Evolutionary conservation across 768 basidiomycete species (phyloP), one percentile per base, ranked within the genome.

Genomic region (Naganishia vaughanmartiniae): DNA sequence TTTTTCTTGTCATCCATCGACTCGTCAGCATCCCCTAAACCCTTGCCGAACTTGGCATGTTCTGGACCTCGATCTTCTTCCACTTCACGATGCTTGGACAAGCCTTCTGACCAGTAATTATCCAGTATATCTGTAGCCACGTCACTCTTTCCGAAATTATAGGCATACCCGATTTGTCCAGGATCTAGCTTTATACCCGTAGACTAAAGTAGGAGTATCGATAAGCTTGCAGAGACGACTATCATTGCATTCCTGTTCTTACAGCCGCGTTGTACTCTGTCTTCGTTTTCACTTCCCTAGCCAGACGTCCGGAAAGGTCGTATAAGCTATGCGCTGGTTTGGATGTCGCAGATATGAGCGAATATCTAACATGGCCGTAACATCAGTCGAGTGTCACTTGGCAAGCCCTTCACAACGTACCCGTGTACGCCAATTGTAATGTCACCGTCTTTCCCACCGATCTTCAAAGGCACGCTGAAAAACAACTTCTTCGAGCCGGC

Each of bases 321-420:
- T 96, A 93, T 76, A 92, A 91, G 77, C 87, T 89, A 79, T 92
- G 90, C 5, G 84, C 66, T 0, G 91, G 90, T 80, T 89, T 94
- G 79, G 86, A 90, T 81, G 94, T 92, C 76, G 93, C 89, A 0
- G 91, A 91, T 19, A 98, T 85, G 54, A 95, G 81, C 11, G 91
- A 89, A 80, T 95, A 99, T 56, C 93, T 96, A 70, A 63, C 33
- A 67, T n/a, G 36, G 54, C n/a, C 10, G 21, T 21, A 42, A 15
- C 5, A 0, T 31, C 1, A 17, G 7, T 0, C 33, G 65, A 0
- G 1, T 1, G 28, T 11, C 4, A 53, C 30, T 15, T 15, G 51
- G n/a, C 19, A 31, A n/a, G n/a, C 19, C 15, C 19, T 26, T 11
- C 2, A 17, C 0, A 19, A 54, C 76, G 70, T 63, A 82, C 84